phyloP scores from a whole-genome alignment of 2,329 filamentous ascomycete species.

The Alternaria dauci region DNA sequence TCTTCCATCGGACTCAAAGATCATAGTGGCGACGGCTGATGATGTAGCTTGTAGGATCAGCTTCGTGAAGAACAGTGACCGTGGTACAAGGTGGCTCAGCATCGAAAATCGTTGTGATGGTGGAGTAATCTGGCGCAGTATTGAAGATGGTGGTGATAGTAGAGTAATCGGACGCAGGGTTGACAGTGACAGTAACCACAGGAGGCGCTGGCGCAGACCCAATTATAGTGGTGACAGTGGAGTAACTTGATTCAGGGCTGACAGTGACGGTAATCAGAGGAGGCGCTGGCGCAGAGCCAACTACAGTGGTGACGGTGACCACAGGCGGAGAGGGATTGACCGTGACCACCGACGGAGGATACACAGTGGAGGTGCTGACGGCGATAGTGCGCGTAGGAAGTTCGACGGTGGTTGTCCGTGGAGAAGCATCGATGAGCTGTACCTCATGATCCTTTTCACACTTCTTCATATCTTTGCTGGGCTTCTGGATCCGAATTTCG shows the following conservation, averaged over 20 bases:
- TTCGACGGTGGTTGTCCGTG: background rate
- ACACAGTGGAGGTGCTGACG: background rate
- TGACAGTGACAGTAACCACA: background rate
- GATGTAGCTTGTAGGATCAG: background rate
- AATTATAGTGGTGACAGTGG: background rate
- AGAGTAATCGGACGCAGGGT: background rate
- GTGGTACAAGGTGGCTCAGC: background rate
- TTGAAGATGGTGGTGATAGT: background rate
- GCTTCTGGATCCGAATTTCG: constrained; percentile 27
- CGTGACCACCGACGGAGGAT: background rate
- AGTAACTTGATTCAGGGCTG: background rate
- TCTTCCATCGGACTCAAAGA: background rate
- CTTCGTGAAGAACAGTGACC: background rate
- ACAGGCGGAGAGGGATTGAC: background rate
- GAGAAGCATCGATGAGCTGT: constrained; percentile 13
- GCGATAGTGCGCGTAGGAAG: background rate
- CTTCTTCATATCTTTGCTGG: constrained; percentile 10
- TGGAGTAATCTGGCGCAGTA: background rate
- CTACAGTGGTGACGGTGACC: background rate
- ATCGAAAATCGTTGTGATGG: background rate
- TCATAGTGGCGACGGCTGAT: background rate
- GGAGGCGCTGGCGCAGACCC: background rate
- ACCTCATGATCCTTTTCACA: background rate
- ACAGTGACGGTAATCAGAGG: background rate
- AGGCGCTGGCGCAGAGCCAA: background rate